These are phyloP conservation scores for Neospermospora avenae DNA, from an alignment of 2,329 filamentous ascomycete genomes.

Conservation along the genomic window DNA sequence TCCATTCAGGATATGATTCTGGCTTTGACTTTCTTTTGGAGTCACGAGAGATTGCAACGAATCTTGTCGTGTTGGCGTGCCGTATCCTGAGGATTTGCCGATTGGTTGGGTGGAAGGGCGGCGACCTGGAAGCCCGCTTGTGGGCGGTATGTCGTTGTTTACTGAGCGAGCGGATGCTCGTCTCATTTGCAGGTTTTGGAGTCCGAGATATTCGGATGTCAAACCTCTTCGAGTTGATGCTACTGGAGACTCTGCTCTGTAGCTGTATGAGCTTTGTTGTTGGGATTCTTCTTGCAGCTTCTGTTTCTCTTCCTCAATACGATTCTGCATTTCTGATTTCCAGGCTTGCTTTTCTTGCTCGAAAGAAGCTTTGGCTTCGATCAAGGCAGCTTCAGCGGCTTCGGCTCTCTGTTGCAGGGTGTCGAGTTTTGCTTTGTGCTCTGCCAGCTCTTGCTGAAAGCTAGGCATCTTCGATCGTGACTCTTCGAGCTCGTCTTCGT, in stretches of 20 bases:
- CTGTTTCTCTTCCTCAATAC: constrained; percentile 61
- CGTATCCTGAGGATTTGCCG: constrained; percentile 28
- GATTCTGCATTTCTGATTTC: constrained; percentile 54
- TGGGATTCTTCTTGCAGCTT: constrained; percentile 52
- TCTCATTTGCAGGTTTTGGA: constrained; percentile 37
- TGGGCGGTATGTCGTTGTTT: constrained; percentile 29
- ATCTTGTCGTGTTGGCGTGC: constrained; percentile 33
- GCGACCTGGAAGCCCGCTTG: constrained; percentile 24
- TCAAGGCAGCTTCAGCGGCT: constrained; percentile 61
- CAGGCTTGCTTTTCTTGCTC: constrained; percentile 56
- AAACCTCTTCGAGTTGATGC: constrained; percentile 32
- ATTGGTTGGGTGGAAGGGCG: constrained; percentile 29
- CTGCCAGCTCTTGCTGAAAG: constrained; percentile 60
- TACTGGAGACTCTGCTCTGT: constrained; percentile 34
- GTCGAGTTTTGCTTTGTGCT: constrained; percentile 57
- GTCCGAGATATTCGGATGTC: constrained; percentile 36
- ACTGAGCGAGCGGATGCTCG: constrained; percentile 31
- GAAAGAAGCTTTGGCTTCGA: constrained; percentile 53
- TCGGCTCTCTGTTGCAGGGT: constrained; percentile 62
- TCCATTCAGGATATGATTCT: constrained; percentile 13
- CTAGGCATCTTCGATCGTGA: constrained; percentile 60
- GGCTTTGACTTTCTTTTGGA: too few relatives aligned
- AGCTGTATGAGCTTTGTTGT: constrained; percentile 28
- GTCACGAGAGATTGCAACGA: constrained; percentile 26
- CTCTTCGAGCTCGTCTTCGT: constrained; percentile 81